A percentile compares a stretch with the other conserved stretches of the same genome.
Evolutionary conservation across 2,329 filamentous ascomycete genomes (phyloP).

Genomic region (Metarhizium anisopliae): DNA sequence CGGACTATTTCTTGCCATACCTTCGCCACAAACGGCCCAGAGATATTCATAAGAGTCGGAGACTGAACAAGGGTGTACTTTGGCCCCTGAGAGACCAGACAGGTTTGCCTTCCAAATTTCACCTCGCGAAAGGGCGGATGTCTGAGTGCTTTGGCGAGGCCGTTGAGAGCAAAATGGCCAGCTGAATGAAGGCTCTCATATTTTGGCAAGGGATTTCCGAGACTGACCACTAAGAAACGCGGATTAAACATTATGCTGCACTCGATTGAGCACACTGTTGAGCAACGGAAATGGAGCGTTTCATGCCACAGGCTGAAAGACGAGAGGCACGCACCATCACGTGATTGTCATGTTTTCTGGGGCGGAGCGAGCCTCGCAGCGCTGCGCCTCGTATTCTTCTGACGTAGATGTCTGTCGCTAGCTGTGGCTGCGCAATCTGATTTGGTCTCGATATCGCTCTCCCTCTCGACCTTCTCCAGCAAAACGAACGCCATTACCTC

Average conservation of each 20-base stretch:
- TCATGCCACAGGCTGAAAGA: not conserved
- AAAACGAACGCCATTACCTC: not conserved
- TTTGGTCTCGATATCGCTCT: conserved; percentile 1
- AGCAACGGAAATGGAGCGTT: not conserved
- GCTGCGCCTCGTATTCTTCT: conserved; percentile 5
- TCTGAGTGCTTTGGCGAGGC: conserved; percentile 37
- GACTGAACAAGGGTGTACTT: conserved; percentile 66
- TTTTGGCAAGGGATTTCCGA: conserved; percentile 77
- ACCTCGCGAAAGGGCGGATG: conserved; percentile 41
- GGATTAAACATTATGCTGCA: conserved; percentile 25
- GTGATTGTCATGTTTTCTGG: conserved; percentile 13
- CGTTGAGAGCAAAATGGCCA: conserved; percentile 67
- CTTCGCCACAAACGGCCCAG: conserved; percentile 59
- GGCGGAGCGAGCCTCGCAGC: conserved; percentile 7
- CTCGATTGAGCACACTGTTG: not conserved
- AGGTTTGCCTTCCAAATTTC: conserved; percentile 42
- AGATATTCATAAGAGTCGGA: conserved; percentile 75
- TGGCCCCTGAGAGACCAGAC: conserved; percentile 35
- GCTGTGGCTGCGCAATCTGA: conserved; percentile 23
- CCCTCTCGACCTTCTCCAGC: not conserved
- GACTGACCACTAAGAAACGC: conserved; percentile 69
- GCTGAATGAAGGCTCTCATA: conserved; percentile 76
- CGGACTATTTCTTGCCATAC: conserved; percentile 53
- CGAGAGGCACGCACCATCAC: conserved; percentile 17
- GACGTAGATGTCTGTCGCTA: conserved; percentile 16